Base-by-base conservation (phyloP, 2,329 filamentous ascomycete species). In the Onygena corvina region DNA sequence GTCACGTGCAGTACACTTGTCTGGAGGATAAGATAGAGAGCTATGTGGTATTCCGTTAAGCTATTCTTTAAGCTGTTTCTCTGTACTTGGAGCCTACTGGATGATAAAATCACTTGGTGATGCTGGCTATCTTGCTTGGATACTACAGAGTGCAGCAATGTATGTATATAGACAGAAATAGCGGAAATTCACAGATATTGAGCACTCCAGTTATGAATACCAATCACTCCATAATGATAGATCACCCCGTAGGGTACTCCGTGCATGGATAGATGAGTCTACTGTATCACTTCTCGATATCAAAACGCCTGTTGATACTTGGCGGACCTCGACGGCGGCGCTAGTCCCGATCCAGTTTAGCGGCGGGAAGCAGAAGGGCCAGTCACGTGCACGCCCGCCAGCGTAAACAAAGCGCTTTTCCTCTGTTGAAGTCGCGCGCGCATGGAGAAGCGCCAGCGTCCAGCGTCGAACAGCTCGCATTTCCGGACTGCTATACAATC, bases 321-420 rank as follows among this genome's bases (percentile, higher is more conserved):
- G 3, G 8, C 16, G 38, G 25, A 27, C 38, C 38, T 42, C 38
- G 38, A 23, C 36, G 25, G 1, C 6, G 11, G 14, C 8, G 4
- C 38, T 27, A n/a, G 21, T 42, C 38, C 38, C 2, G 21, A 25
- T 27, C 11, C 12, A 23, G 38, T 25, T n/a, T 42, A 42, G 38
- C 21, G 38, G 38, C 38, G 38, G 38, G 21, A 14, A 20, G 38
- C 16, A 20, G 21, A 42, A n/a, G 38, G 18, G 16, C 12, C 21
- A 42, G 16, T n/a, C 38, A 42, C 38, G 38, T 42, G 38, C n/a
- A 42, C 38, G 38, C 27, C 38, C 25, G 38, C n/a, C 12, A 42
- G 21, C 11, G 38, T 42, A 42, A 42, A 42, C 38, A 42, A 42
- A 42, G 38, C 38, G 38, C 38, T 27, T 42, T n/a, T 42, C 20